These are phyloP conservation scores for Sugiyamaella paludigena DNA, from an alignment of 1,139 yeast genomes.

Conservation along the genomic window DNA sequence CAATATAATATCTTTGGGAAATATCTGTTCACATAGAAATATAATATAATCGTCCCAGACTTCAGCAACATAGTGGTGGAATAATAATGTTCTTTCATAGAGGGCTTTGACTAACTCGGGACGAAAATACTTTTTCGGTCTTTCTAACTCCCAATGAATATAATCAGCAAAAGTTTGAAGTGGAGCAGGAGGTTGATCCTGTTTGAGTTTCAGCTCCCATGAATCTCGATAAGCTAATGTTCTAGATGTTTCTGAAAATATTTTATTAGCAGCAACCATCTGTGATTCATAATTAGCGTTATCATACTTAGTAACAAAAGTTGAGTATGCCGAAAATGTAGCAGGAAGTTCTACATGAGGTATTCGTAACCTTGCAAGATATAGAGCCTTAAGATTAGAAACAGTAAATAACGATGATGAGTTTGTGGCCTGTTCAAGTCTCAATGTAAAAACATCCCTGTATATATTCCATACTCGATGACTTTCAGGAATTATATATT, in stretches of 20 bases:
- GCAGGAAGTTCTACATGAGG: slow-evolving; percentile 48
- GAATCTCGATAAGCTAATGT: slow-evolving; percentile 23
- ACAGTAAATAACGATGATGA: neutral
- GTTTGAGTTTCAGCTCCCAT: slow-evolving; percentile 26
- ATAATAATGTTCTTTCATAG: slow-evolving; percentile 29
- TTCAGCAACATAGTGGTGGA: slow-evolving; percentile 23
- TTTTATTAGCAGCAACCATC: slow-evolving; percentile 44
- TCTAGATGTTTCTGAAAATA: slow-evolving; percentile 38
- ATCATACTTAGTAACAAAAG: slow-evolving; percentile 41
- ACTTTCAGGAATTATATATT: slow-evolving; percentile 41
- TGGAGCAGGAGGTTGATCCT: slow-evolving; percentile 20
- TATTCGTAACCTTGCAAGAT: slow-evolving; percentile 40
- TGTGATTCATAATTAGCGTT: slow-evolving; percentile 41
- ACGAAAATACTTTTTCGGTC: slow-evolving; percentile 16
- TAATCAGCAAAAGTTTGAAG: slow-evolving; percentile 34
- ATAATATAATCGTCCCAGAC: slow-evolving; percentile 36
- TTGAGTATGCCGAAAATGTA: slow-evolving; percentile 46
- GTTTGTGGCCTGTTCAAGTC: neutral
- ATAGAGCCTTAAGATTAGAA: slow-evolving; percentile 31
- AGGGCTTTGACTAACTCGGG: slow-evolving; percentile 22
- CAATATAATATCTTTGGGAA: slow-evolving; percentile 5
- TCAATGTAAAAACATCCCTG: slow-evolving; percentile 16
- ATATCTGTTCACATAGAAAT: slow-evolving; percentile 21
- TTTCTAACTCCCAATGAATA: slow-evolving; percentile 30
- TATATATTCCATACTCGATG: slow-evolving; percentile 41